A percentile compares a stretch with the other conserved stretches of the same genome.
Conservation (phyloP, 2,329 filamentous ascomycete species). For the Aphanoascus verrucosus region DNA sequence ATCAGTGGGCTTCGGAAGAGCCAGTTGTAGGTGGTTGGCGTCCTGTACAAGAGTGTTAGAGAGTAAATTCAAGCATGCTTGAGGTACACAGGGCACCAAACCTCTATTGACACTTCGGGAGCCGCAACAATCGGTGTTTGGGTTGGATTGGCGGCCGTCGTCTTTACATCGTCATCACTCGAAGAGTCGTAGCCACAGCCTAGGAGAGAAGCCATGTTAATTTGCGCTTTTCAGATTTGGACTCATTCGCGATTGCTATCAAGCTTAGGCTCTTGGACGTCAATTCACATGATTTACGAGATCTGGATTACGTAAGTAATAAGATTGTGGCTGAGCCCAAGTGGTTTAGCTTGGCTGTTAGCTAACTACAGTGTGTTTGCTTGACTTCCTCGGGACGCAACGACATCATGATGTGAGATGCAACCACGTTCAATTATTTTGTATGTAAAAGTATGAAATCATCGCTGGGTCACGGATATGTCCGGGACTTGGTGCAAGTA, state of each 20-base stretch:
- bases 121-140: slow-evolving; percentile 36
- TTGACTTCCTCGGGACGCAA: too few species aligned
- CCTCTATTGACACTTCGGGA: slow-evolving; percentile 46
- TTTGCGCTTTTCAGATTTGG: neutral
- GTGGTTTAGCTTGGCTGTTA: too few species aligned
- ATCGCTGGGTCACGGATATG: too few species aligned
- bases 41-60: slow-evolving; percentile 30
- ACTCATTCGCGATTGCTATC: neutral
- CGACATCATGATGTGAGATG: too few species aligned
- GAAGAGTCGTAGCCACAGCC: slow-evolving; percentile 37
- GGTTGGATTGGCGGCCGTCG: slow-evolving; percentile 17
- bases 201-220: slow-evolving; percentile 35
- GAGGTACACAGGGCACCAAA: slow-evolving; percentile 36
- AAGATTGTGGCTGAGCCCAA: too few species aligned
- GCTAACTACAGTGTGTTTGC: too few species aligned
- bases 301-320: too few species aligned
- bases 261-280: neutral
- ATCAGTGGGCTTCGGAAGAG: slow-evolving; percentile 43
- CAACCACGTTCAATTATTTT: too few species aligned
- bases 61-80: neutral
- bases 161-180: slow-evolving; percentile 39
- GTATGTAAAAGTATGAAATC: too few species aligned
- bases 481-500: too few species aligned
- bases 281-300: too few species aligned
- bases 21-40: slow-evolving; percentile 41